Evolutionary conservation across 257 asterid genomes (phyloP).

Genomic region (Solanum paucissectum): DNA sequence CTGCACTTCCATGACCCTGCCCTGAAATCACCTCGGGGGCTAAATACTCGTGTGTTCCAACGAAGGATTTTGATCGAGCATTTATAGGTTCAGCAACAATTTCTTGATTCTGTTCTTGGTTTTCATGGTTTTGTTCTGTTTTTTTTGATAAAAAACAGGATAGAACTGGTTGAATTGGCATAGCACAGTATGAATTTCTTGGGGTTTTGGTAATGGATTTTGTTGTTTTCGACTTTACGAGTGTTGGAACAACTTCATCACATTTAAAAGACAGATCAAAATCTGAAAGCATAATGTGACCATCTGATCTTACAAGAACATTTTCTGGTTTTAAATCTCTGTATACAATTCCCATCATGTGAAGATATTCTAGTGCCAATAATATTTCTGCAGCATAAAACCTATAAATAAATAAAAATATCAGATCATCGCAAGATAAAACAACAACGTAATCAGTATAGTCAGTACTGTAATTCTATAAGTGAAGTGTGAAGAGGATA

Average conservation of each 20-base stretch:
- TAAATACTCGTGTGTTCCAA: slow-evolving; percentile 75
- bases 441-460: not conserved
- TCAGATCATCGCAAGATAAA: not conserved
- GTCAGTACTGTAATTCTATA: not conserved
- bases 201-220: not conserved
- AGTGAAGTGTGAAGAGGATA: not conserved
- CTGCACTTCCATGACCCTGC: slow-evolving; percentile 81
- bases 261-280: slow-evolving; percentile 38
- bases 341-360: slow-evolving; percentile 41
- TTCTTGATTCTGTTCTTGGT: slow-evolving; percentile 12
- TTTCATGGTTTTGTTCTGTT: not conserved
- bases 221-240: slow-evolving; percentile 18
- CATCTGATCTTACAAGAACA: slow-evolving; percentile 37
- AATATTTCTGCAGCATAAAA: slow-evolving; percentile 37
- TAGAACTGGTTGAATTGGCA: slow-evolving; percentile 34
- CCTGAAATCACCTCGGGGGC: slow-evolving; percentile 87
- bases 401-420: slow-evolving; percentile 3
- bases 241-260: slow-evolving; percentile 31
- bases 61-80: slow-evolving; percentile 65
- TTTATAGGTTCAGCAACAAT: slow-evolving; percentile 64
- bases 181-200: slow-evolving; percentile 15
- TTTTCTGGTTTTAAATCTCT: slow-evolving; percentile 46
- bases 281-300: slow-evolving; percentile 47
- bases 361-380: slow-evolving; percentile 35
- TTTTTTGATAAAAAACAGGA: slow-evolving; percentile 22